Evolutionary conservation across 2,329 filamentous ascomycete genomes (phyloP).

Genomic region (Fusarium kyushuense): DNA sequence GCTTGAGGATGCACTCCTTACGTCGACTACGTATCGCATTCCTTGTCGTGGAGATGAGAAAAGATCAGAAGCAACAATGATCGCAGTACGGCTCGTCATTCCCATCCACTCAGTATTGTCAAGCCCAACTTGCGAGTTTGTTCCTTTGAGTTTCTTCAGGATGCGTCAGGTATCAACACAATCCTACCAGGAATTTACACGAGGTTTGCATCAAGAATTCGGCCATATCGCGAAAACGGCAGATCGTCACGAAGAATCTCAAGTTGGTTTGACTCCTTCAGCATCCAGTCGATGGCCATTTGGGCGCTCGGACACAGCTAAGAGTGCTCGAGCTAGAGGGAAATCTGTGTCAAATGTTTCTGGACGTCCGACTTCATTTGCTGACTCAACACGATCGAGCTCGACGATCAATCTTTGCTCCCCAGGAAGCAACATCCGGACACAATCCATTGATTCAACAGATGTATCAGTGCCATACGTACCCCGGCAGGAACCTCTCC

Average conservation of each 20-base stretch:
- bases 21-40: conserved; percentile 57
- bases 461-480: conserved; percentile 38
- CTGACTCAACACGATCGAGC: conserved; percentile 37
- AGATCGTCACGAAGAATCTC: conserved; percentile 13
- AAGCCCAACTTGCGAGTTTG: conserved; percentile 67
- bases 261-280: conserved; percentile 6
- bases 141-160: conserved; percentile 74
- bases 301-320: conserved; percentile 19
- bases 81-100: conserved; percentile 71
- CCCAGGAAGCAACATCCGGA: conserved; percentile 20
- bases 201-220: conserved; percentile 71
- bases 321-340: neutral
- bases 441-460: conserved; percentile 32
- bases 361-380: conserved; percentile 29
- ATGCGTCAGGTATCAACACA: conserved; percentile 72
- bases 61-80: conserved; percentile 52
- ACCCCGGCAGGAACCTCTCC: conserved; percentile 44
- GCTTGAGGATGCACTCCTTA: conserved; percentile 61
- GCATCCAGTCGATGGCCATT: conserved; percentile 33
- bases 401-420: conserved; percentile 48
- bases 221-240: conserved; percentile 58
- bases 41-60: conserved; percentile 51
- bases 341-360: conserved; percentile 20
- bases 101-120: conserved; percentile 68
- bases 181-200: conserved; percentile 70